A percentile compares a stretch with the other conserved stretches of the same genome.
Conservation (phyloP, 2,329 filamentous ascomycete species). For the Colletotrichum viniferum region DNA sequence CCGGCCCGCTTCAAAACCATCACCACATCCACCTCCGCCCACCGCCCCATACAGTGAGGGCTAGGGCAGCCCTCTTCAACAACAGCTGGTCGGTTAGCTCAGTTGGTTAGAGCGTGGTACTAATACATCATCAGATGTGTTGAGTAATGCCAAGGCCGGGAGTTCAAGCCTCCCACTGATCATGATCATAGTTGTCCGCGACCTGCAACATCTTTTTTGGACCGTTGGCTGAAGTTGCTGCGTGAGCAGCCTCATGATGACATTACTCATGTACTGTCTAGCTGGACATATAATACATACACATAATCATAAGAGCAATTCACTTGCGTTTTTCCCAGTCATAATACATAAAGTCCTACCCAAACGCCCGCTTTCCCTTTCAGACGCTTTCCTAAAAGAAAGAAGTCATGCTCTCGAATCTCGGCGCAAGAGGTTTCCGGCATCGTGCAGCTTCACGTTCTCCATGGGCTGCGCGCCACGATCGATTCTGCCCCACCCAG, state of each 20-base stretch:
- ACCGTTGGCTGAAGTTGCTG: background rate
- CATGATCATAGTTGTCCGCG: background rate
- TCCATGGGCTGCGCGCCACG: constrained; percentile 27
- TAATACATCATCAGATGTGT: background rate
- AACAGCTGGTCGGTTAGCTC: background rate
- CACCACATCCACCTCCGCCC: background rate
- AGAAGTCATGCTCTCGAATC: background rate
- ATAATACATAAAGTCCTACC: background rate
- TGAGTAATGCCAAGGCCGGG: background rate
- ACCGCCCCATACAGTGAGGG: background rate
- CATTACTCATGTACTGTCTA: background rate
- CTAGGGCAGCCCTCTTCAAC: background rate
- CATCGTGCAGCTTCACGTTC: constrained; percentile 36
- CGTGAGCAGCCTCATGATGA: background rate
- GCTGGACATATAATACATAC: background rate
- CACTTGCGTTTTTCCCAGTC: background rate
- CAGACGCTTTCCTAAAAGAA: background rate
- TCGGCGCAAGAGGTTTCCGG: constrained; percentile 33
- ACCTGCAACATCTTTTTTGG: background rate
- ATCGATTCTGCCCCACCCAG: constrained; percentile 34
- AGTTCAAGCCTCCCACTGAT: background rate
- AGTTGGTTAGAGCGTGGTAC: constrained; percentile 1
- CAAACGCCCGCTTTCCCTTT: background rate
- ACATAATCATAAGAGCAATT: background rate
- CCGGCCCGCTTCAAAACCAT: background rate